Evolutionary conservation across 257 asterid species (phyloP), one percentile per base, ranked within the genome.

Genomic region (Parsonsia alboflavescens): DNA sequence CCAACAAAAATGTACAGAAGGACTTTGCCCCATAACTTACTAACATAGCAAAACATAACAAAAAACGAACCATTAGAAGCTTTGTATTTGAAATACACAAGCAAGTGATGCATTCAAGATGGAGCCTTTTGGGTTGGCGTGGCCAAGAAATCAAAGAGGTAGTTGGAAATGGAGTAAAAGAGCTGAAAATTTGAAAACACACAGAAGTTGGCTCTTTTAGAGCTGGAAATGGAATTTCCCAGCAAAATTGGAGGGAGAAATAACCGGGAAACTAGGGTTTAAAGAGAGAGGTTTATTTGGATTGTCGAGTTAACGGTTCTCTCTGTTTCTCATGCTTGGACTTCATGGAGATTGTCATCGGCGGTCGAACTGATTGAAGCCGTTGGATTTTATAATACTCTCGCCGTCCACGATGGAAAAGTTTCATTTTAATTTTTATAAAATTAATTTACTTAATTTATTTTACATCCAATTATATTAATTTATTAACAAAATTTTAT

Each of bases 151-250:
- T 42, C 36, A 44, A 28, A 54, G 49, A 3, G 15, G 7, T 21
- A 22, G 15, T 11, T 10, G 49, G 48, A 64, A 16, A 22, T n/a
- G 6, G 26, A 42, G n/a, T 39, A 11, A 41, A 68, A 48, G 50
- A 36, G 70, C 36, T 33, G 39, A 33, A 33, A 33, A 33, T 1
- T n/a, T 45, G 16, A 5, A 46, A 52, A 81, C 81, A 77, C 61
- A 72, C 22, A 19, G 56, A 42, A 82, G 49, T 44, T 41, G 78
- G 69, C 28, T 73, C 58, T 63, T 77, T 52, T n/a, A 16, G 8
- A 72, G 77, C 56, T 30, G 64, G 46, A 45, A 63, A 33, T 44
- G 59, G 76, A 24, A 58, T 68, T 13, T 42, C 61, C 59, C 22
- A 30, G 28, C 15, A 24, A 62, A 15, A 56, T 33, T 49, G 36